phyloP scores from a whole-genome alignment of 371 early-diverging fungal genomes.

The Mucor lusitanicus region DNA sequence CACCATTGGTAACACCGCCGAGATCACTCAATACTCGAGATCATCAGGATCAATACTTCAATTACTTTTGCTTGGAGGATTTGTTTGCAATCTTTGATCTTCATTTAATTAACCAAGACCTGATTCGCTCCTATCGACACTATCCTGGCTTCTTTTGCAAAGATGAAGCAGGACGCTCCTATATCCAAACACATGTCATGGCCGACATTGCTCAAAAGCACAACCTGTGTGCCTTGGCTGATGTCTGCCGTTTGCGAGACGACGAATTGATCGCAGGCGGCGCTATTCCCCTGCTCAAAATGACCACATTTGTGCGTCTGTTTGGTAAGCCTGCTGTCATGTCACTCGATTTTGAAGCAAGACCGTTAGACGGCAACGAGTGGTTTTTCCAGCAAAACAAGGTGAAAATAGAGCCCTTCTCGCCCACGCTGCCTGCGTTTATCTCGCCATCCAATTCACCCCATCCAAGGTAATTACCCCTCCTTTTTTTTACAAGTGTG shows the following conservation, averaged over 20 bases:
- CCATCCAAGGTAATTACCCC: background rate
- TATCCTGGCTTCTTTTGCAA: constrained; percentile 18
- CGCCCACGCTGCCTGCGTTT: background rate
- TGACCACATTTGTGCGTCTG: constrained; percentile 14
- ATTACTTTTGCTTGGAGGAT: constrained; percentile 22
- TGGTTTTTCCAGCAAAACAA: constrained; percentile 13
- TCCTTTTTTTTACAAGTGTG: background rate
- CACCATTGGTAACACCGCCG: constrained; percentile 19
- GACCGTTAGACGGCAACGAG: constrained; percentile 15
- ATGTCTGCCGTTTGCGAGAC: constrained; percentile 13
- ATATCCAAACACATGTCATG: constrained; percentile 11
- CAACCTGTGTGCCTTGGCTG: constrained; percentile 5
- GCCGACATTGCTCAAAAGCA: constrained; percentile 17
- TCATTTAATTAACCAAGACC: constrained; percentile 3
- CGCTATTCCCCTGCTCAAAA: constrained; percentile 16
- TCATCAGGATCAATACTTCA: constrained; percentile 1
- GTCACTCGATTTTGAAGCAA: background rate
- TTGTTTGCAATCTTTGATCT: constrained; percentile 17
- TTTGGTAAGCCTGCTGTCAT: background rate
- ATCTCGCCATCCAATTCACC: background rate
- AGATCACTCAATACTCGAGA: background rate
- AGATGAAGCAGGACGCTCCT: constrained; percentile 12
- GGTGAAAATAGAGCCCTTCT: background rate
- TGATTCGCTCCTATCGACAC: constrained; percentile 1
- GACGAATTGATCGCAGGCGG: constrained; percentile 10